These are phyloP conservation scores for Aureobasidium sp. DNA, from an alignment of 2,329 filamentous ascomycete genomes.

Conservation along the genomic window DNA sequence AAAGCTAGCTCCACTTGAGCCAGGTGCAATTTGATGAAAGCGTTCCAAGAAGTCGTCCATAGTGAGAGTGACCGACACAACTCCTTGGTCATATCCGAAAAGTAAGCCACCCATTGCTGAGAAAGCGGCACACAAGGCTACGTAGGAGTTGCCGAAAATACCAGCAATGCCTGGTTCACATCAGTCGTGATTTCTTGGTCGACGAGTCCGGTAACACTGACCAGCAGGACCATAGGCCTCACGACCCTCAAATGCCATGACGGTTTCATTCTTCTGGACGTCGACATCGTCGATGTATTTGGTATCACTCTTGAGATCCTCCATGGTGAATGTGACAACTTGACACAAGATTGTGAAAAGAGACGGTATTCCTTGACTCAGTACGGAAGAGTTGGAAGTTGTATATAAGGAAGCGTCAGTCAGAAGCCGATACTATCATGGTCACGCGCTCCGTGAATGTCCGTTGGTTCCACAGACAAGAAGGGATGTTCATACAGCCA, in stretches of 20 bases:
- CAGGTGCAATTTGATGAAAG: constrained; percentile 32
- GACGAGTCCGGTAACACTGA: not conserved
- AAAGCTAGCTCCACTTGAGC: constrained; percentile 38
- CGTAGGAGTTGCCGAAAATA: constrained; percentile 43
- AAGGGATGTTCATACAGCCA: too few relatives aligned
- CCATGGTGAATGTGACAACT: not conserved
- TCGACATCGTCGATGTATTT: constrained; percentile 14
- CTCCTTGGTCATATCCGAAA: constrained; percentile 19
- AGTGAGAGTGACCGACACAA: constrained; percentile 39
- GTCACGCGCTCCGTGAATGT: not conserved
- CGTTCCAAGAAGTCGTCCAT: constrained; percentile 46
- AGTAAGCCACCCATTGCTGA: constrained; percentile 26
- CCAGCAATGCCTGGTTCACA: constrained; percentile 35
- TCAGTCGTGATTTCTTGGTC: not conserved
- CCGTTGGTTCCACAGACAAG: too few relatives aligned
- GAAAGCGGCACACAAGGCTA: constrained; percentile 46
- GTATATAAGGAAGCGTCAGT: not conserved
- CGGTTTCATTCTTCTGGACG: constrained; percentile 16
- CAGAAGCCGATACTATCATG: not conserved
- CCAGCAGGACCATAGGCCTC: constrained; percentile 26
- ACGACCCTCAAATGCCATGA: constrained; percentile 18
- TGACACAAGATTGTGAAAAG: not conserved
- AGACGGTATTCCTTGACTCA: not conserved
- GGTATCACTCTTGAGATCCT: not conserved
- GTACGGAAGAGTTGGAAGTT: not conserved